Conservation (phyloP, 495 filamentous ascomycete genomes). For the Xylaria grammica region DNA sequence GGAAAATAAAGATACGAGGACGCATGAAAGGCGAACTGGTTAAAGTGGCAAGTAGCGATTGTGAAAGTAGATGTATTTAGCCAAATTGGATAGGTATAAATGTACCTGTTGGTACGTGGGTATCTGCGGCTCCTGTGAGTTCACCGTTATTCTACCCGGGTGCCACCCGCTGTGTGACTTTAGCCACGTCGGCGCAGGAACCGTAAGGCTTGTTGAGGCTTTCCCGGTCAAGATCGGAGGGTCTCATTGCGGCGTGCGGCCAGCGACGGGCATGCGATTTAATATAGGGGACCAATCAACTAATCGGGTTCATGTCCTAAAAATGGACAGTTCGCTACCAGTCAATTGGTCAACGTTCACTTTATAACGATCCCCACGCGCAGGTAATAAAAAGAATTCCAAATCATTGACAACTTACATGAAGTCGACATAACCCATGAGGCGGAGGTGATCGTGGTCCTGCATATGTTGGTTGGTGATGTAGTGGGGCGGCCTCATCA, state of each 20-base stretch:
- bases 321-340: conserved; percentile 17
- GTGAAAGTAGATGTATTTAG: conserved; percentile 14
- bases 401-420: conserved; percentile 22
- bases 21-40: not conserved
- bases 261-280: conserved; percentile 9
- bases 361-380: conserved; percentile 10
- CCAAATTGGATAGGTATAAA: conserved; percentile 12
- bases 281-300: conserved; percentile 16
- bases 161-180: conserved; percentile 15
- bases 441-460: conserved; percentile 4
- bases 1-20: not conserved
- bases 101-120: conserved; percentile 12
- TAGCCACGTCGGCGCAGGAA: conserved; percentile 4
- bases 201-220: not conserved
- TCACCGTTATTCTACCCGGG: conserved; percentile 11
- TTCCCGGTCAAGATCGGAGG: conserved; percentile 20
- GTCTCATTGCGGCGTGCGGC: conserved; percentile 9
- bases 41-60: conserved; percentile 10
- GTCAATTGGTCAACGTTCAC: conserved; percentile 11
- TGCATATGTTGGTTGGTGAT: conserved; percentile 6
- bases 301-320: not conserved
- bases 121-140: not conserved
- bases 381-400: conserved; percentile 19
- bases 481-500: not conserved
- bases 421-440: not conserved